phyloP scores from a whole-genome alignment of 768 basidiomycete species.

The Lactarius deliciosus region DNA sequence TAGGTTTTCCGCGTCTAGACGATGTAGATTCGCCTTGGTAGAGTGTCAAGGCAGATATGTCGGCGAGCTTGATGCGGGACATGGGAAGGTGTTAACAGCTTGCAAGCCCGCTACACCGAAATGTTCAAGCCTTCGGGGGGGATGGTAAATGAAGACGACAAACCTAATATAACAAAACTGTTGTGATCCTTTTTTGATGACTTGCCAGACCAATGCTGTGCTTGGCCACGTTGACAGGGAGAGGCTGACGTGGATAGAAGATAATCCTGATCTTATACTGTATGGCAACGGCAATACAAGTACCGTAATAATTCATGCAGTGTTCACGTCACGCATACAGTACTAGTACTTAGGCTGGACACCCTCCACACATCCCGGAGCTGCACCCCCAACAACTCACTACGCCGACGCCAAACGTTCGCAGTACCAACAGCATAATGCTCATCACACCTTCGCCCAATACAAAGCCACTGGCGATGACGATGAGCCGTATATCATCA shows the following conservation, averaged over 20 bases:
- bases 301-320: too few species aligned
- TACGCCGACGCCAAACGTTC: slow-evolving; percentile 71
- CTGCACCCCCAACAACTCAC: slow-evolving; percentile 87
- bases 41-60: slow-evolving; percentile 75
- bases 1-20: slow-evolving; percentile 61
- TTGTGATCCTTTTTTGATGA: not conserved
- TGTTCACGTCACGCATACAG: not conserved
- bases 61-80: slow-evolving; percentile 69
- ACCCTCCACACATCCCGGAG: slow-evolving; percentile 70
- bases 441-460: slow-evolving; percentile 92
- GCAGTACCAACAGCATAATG: slow-evolving; percentile 71
- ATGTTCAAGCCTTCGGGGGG: not conserved
- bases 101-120: not conserved
- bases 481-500: slow-evolving; percentile 71
- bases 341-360: slow-evolving; percentile 33
- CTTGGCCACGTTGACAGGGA: slow-evolving; percentile 18
- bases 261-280: not conserved
- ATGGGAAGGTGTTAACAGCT: slow-evolving; percentile 38
- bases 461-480: slow-evolving; percentile 93
- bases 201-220: not conserved
- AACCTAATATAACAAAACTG: slow-evolving; percentile 7
- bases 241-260: slow-evolving; percentile 20
- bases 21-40: slow-evolving; percentile 66
- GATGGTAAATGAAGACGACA: not conserved
- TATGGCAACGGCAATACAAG: too few species aligned